phyloP scores from a whole-genome alignment of 192 early-diverging fungal species.

The Funneliformis mosseae region DNA sequence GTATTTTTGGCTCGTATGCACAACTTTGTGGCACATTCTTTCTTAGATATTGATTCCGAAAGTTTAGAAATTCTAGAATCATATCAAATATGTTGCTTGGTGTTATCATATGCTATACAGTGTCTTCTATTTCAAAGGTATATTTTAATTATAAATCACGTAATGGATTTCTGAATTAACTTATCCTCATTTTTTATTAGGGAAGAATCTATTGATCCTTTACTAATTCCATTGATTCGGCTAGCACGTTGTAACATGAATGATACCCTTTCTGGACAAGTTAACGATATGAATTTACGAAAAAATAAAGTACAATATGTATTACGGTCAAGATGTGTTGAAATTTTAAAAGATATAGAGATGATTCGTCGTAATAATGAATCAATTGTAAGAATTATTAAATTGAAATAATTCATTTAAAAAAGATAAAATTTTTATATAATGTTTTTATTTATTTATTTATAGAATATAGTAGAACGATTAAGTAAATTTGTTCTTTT shows the following conservation, averaged over 20 bases:
- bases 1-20: background rate
- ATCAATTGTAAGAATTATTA: background rate
- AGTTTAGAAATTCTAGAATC: constrained; percentile 25
- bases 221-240: constrained; percentile 14
- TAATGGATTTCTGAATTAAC: background rate
- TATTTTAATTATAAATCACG: background rate
- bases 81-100: constrained; percentile 20
- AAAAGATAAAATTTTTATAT: background rate
- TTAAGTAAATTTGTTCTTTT: background rate
- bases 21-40: constrained; percentile 15
- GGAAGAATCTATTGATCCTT: background rate
- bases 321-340: background rate
- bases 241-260: background rate
- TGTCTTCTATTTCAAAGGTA: background rate
- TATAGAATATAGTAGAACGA: background rate
- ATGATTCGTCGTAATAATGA: background rate
- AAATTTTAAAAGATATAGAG: background rate
- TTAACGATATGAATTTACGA: background rate
- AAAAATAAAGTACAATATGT: background rate
- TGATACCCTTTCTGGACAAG: background rate
- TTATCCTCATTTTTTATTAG: background rate
- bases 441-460: too few species aligned
- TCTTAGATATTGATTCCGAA: constrained; percentile 23
- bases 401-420: background rate
- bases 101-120: background rate